Evolutionary conservation across 2,329 filamentous ascomycete genomes (phyloP).

Genomic region (Fusarium anthophilum): DNA sequence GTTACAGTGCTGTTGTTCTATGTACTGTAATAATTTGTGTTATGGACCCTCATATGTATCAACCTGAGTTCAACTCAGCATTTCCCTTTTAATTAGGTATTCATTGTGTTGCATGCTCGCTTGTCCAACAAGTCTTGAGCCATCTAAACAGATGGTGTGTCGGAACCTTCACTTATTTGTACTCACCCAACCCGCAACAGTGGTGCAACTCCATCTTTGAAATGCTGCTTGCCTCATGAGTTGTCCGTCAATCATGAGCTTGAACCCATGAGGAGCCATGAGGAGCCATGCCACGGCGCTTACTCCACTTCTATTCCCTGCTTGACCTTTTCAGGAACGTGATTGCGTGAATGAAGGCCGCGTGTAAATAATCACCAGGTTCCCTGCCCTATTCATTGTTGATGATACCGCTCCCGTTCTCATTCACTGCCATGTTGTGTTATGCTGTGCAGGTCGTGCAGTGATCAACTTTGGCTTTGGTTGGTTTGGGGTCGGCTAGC

Average conservation of each 20-base stretch:
- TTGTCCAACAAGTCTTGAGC: constrained; percentile 15
- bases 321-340: constrained; percentile 41
- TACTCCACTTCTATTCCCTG: constrained; percentile 39
- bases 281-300: constrained; percentile 26
- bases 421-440: background rate
- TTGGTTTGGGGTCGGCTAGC: constrained; percentile 13
- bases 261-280: constrained; percentile 31
- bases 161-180: constrained; percentile 5
- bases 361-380: constrained; percentile 27
- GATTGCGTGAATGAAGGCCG: constrained; percentile 33
- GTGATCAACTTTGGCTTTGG: constrained; percentile 24
- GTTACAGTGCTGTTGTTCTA: constrained; percentile 5
- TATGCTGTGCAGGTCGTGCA: constrained; percentile 12
- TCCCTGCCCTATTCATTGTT: constrained; percentile 14
- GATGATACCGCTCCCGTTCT: constrained; percentile 9
- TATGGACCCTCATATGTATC: constrained; percentile 1
- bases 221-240: constrained; percentile 23
- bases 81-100: background rate
- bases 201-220: constrained; percentile 26
- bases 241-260: constrained; percentile 19
- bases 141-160: constrained; percentile 14
- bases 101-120: constrained; percentile 17
- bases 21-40: constrained; percentile 5
- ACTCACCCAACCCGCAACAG: constrained; percentile 23
- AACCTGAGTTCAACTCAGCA: constrained; percentile 10